Evolutionary conservation across 2,329 filamentous ascomycete genomes (phyloP), one percentile per base, ranked within the genome.

Genomic region (Chaetomiaceae sp.): DNA sequence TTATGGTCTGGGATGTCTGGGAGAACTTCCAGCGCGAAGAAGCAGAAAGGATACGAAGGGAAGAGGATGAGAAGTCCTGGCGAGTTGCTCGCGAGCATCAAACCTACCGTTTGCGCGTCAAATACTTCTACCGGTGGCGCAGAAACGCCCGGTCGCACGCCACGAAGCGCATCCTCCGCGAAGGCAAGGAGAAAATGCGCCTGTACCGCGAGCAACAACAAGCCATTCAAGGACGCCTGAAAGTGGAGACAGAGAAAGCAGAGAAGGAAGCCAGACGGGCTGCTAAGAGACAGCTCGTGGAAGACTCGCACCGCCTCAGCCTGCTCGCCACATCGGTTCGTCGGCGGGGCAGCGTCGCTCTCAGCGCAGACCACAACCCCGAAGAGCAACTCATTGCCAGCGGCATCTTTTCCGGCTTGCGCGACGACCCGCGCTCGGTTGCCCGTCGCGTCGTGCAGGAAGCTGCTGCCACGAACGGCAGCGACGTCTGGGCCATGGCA

Each of bases 71-170:
- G 6, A 59, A 51, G 56, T 72, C 56, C 36, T 73, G 60, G 66
- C 68, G 67, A 2, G 63, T 74, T 43, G 75, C 75, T 12, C 64
- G 67, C 14, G 60, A 65, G n/a, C 78, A 74, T 53, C 68, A 73
- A 30, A 56, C 54, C 3, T 72, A 75, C 56, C 78, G 67, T 45
- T 64, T 81, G 24, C 63, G 66, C 11, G 63, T 79, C 48, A 78
- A 72, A 38, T 81, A 68, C 58, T 79, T 80, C 49, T 79, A 79
- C 54, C 66, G 66, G 15, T 81, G 78, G 78, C 73, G 70, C 39
- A 60, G 72, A 12, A 68, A 63, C 32, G 74, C 72, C 8, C 68
- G 75, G 11, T 67, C 71, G 37, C 69, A 68, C 15, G 68, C 72
- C 3, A 67, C 75, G 14, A 68, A 71, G 46, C 67, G 68, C n/a